A percentile compares a stretch with the other conserved stretches of the same genome.
These are phyloP conservation scores for Claviceps citrina DNA, from an alignment of 2,329 filamentous ascomycete species.

Conservation along the genomic window DNA sequence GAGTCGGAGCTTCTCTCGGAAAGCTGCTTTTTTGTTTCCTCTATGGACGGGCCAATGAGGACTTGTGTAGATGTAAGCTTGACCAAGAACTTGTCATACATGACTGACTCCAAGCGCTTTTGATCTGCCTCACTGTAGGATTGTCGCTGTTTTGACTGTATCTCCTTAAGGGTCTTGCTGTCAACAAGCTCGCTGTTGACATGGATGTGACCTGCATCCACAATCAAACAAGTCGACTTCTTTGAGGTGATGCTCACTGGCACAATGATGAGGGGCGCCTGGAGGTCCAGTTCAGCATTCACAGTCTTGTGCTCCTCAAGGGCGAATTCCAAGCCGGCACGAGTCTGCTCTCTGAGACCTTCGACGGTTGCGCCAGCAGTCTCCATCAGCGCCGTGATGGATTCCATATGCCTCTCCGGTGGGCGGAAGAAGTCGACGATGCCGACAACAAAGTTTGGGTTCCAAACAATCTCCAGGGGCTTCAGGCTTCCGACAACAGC, in stretches of 20 bases:
- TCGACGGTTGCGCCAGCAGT: slow-evolving; percentile 91
- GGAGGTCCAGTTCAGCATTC: slow-evolving; percentile 87
- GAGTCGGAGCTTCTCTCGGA: slow-evolving; percentile 49
- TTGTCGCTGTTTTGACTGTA: slow-evolving; percentile 80
- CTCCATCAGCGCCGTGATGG: slow-evolving; percentile 89
- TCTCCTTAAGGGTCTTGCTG: slow-evolving; percentile 71
- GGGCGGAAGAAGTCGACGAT: slow-evolving; percentile 92
- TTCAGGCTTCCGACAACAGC: slow-evolving; percentile 83
- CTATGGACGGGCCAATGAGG: slow-evolving; percentile 83
- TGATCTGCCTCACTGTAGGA: slow-evolving; percentile 82
- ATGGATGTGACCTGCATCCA: slow-evolving; percentile 92
- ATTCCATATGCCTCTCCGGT: slow-evolving; percentile 95
- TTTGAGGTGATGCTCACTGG: slow-evolving; percentile 78
- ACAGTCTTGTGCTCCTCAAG: slow-evolving; percentile 96
- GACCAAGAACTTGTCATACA: slow-evolving; percentile 95
- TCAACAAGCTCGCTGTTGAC: slow-evolving; percentile 90
- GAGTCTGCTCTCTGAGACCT: slow-evolving; percentile 83
- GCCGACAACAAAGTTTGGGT: slow-evolving; percentile 81
- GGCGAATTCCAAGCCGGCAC: slow-evolving; percentile 89
- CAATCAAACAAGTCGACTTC: slow-evolving; percentile 73
- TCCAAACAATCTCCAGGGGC: slow-evolving; percentile 94
- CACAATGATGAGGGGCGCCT: slow-evolving; percentile 90
- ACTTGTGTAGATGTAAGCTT: slow-evolving; percentile 91
- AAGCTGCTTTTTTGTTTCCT: slow-evolving; percentile 74
- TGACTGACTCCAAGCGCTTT: slow-evolving; percentile 71